These are phyloP conservation scores for Prunus mira DNA, from an alignment of 306 rosid genomes.

Conservation along the genomic window DNA sequence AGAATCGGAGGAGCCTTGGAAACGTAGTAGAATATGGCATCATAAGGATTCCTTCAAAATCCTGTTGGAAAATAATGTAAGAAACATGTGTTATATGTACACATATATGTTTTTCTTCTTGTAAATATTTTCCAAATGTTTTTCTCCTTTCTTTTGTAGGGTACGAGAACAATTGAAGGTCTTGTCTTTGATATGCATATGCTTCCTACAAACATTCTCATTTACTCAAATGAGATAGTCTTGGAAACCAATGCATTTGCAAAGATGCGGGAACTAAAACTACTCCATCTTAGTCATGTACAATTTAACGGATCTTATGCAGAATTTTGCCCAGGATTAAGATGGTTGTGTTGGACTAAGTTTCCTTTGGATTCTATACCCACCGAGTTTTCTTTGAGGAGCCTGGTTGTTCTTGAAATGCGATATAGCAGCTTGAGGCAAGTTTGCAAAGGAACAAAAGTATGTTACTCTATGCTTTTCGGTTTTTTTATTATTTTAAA, in stretches of 20 bases:
- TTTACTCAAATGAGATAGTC: not conserved
- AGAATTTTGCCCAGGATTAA: not conserved
- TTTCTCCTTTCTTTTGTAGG: not conserved
- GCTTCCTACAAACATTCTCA: not conserved
- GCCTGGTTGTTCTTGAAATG: constrained; percentile 16
- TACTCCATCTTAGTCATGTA: constrained; percentile 6
- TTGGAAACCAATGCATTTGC: not conserved
- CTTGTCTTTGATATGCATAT: not conserved
- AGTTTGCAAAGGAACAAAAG: not conserved
- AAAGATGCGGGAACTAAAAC: not conserved
- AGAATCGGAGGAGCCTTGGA: not conserved
- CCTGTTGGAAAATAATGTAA: not conserved
- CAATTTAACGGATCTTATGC: not conserved
- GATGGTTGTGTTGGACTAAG: constrained; percentile 6
- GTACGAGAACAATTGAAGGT: not conserved
- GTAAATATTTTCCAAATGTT: too few species aligned
- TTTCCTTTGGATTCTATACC: constrained; percentile 10
- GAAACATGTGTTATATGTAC: fast-evolving
- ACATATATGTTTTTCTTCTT: too few species aligned
- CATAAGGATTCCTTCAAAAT: not conserved
- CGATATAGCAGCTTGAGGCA: not conserved
- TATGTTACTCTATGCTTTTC: not conserved
- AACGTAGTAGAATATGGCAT: not conserved
- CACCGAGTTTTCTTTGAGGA: not conserved
- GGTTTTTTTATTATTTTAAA: not conserved